Percentiles rank a stretch among this genome's conserved stretches.
phyloP scores from a whole-genome alignment of 1,284 basidiomycete species.

The Cryptococcus hybrid region DNA sequence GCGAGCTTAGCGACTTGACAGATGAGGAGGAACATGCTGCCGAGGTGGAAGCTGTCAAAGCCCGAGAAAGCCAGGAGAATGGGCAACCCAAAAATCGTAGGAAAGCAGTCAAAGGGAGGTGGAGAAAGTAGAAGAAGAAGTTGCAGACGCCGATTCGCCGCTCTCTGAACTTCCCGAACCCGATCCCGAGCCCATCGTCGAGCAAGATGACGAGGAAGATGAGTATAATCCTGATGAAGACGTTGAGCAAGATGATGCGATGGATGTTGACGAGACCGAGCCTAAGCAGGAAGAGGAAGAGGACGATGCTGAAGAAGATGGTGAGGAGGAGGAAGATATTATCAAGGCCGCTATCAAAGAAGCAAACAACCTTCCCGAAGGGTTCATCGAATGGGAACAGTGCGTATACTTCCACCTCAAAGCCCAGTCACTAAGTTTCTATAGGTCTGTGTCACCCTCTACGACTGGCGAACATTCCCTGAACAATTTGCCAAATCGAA shows the following conservation, averaged over 20 bases:
- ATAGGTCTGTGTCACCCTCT: constrained; percentile 54
- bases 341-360: constrained; percentile 40
- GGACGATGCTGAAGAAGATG: constrained; percentile 14
- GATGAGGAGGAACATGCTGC: constrained; percentile 40
- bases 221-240: not conserved
- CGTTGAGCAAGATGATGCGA: not conserved
- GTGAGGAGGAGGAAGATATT: constrained; percentile 31
- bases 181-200: not conserved
- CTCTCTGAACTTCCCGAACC: not conserved
- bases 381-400: constrained; percentile 53
- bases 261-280: constrained; percentile 12
- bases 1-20: constrained; percentile 47
- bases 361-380: constrained; percentile 33
- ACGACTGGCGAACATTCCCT: constrained; percentile 53
- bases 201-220: not conserved
- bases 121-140: constrained; percentile 1
- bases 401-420: constrained; percentile 25
- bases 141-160: constrained; percentile 1
- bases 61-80: too few relatives aligned
- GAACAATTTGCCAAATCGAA: constrained; percentile 52
- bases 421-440: not conserved
- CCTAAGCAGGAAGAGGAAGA: constrained; percentile 4
- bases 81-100: too few relatives aligned
- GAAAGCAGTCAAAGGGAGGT: constrained; percentile 8
- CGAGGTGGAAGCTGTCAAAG: constrained; percentile 2